Evolutionary conservation across 139 green algal genomes (phyloP).

Genomic region (Yamagishiella unicocca): DNA sequence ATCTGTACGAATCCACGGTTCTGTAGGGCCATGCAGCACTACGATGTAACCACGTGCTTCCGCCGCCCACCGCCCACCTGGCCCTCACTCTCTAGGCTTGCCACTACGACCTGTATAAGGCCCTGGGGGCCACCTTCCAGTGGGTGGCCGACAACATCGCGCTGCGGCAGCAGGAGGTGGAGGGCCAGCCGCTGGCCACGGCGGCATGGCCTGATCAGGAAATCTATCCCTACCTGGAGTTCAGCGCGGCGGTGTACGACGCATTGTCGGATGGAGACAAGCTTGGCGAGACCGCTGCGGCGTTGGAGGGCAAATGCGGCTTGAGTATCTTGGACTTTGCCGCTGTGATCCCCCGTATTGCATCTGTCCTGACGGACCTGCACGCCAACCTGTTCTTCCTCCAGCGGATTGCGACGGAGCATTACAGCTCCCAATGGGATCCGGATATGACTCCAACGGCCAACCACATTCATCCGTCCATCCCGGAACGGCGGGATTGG

Average conservation of each 20-base stretch:
- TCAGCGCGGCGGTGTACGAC: neutral
- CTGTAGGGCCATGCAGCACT: too few relatives aligned
- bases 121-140: neutral
- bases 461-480: neutral
- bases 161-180: neutral
- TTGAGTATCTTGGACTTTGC: neutral
- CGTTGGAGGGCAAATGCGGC: neutral
- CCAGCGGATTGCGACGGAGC: neutral
- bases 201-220: neutral
- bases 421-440: neutral
- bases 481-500: neutral
- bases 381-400: conserved; percentile 3
- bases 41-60: too few relatives aligned
- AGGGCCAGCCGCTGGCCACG: neutral
- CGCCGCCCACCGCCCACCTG: too few relatives aligned
- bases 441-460: neutral
- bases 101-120: conserved; percentile 16
- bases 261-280: neutral
- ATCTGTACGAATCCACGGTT: too few relatives aligned
- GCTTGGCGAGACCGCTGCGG: neutral
- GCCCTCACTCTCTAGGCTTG: conserved; percentile 23
- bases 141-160: conserved; percentile 34
- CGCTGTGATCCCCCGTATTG: neutral
- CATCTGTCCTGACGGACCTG: neutral
- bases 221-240: neutral